Evolutionary conservation across 495 filamentous ascomycete species (phyloP).

Genomic region (Cudoniella acicularis): DNA sequence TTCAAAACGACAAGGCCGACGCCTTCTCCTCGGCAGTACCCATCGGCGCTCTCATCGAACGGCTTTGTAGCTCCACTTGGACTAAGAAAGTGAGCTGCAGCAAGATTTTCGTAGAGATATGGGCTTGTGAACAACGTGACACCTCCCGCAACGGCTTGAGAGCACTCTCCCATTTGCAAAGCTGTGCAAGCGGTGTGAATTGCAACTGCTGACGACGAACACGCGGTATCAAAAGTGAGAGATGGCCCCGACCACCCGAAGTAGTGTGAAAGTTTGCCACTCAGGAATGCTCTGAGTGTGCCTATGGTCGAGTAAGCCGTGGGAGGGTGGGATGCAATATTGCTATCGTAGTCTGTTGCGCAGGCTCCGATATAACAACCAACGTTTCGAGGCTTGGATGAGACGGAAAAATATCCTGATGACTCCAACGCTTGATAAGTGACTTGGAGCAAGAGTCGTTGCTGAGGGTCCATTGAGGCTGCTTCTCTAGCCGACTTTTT

Average conservation of each 20-base stretch:
- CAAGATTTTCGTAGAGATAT: constrained; percentile 20
- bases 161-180: constrained; percentile 54
- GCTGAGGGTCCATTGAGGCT: constrained; percentile 54
- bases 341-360: constrained; percentile 36
- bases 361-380: constrained; percentile 28
- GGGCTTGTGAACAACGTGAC: constrained; percentile 10
- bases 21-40: constrained; percentile 65
- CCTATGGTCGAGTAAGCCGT: constrained; percentile 40
- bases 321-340: constrained; percentile 32
- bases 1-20: constrained; percentile 59
- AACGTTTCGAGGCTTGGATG: background rate
- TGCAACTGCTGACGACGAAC: constrained; percentile 43
- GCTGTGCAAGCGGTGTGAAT: constrained; percentile 74
- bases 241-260: constrained; percentile 51
- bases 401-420: constrained; percentile 25
- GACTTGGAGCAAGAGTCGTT: constrained; percentile 49
- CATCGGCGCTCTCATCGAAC: constrained; percentile 59
- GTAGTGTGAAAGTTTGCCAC: constrained; percentile 36
- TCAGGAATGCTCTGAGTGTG: constrained; percentile 32
- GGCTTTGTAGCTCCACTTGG: constrained; percentile 46
- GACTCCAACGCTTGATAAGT: constrained; percentile 56
- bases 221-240: constrained; percentile 43
- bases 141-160: constrained; percentile 28
- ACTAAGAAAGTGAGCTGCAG: constrained; percentile 36
- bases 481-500: constrained; percentile 52